Base-by-base conservation (phyloP, 2,329 filamentous ascomycete species). In the Hortaea sp. region DNA sequence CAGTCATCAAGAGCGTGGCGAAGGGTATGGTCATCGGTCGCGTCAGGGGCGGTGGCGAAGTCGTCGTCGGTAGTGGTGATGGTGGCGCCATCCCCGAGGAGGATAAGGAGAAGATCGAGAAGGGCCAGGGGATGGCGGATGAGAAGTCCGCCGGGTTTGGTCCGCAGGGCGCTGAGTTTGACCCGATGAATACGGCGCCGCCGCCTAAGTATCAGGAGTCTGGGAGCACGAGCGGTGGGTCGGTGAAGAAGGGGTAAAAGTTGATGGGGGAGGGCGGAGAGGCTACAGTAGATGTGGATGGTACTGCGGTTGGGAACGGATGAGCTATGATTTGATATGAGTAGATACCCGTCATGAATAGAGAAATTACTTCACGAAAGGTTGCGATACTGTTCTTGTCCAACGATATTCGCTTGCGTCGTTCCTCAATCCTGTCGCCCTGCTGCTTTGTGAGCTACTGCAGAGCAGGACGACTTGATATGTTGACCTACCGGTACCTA, bases 1-100 rank as follows among this genome's bases (percentile, higher is more conserved):
- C 92, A 0, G 80, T 98, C 39, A 78, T 98, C 62, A 98, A 95
- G 73, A 87, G 84, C 38, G 92, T 97, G 1, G 92, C 89, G 13
- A 95, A 94, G 71, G 88, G 92, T 37, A 97, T 98, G 92, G 82
- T 94, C 0, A 81, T 94, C 5, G 87, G 87, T 32, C 81, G 81
- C 53, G 85, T 90, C 42, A 78, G 79, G 48, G 82, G 82, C 34
- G 85, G 84, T 4, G 79, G 84, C 2, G 78, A 87, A 54, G 73
- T 88, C 13, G 75, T 90, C 42, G 82, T 89, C 13, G 84, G 85
- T 1, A 83, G 82, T 13, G 79, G 76, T 6, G 79, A 79, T 41
- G 78, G 72, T 5, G 71, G 71, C 6, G 58, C 61, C 1, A 51
- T 73, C 7, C 61, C 66, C 1, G 63, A 68, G 4, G 56, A 58